Evolutionary conservation across 177 flowering plant species (phyloP).

Genomic region (Vitis hybrid): DNA sequence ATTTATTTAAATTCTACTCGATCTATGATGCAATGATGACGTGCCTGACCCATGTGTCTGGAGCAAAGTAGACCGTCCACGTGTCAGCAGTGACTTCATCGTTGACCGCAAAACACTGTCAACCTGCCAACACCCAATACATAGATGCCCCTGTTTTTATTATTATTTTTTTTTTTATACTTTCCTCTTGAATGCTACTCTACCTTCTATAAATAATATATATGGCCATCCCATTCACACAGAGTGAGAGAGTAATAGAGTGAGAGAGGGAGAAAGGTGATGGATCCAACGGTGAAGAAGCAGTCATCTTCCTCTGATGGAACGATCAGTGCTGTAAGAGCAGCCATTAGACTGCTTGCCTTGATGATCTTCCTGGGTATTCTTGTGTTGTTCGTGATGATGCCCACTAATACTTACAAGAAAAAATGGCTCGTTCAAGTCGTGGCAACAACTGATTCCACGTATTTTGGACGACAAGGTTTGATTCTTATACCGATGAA

Average conservation of each 20-base stretch:
- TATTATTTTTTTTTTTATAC: no score
- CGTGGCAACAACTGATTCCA: constrained; percentile 23
- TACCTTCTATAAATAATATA: no score
- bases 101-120: no score
- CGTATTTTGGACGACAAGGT: constrained; percentile 63
- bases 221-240: no score
- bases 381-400: constrained; percentile 35
- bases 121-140: no score
- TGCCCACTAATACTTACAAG: constrained; percentile 38
- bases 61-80: no score
- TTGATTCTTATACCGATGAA: background rate
- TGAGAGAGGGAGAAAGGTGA: constrained; percentile 4
- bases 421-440: constrained; percentile 32
- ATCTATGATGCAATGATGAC: no score
- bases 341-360: constrained; percentile 13
- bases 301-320: background rate
- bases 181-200: no score
- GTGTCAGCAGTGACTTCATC: no score
- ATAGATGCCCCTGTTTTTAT: no score
- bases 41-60: no score
- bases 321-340: constrained; percentile 5
- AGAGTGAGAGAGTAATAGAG: background rate
- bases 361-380: constrained; percentile 24
- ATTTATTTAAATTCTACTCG: no score
- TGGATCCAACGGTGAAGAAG: background rate